Base-by-base conservation (phyloP, 2,329 filamentous ascomycete genomes). In the Eurotiales sp. region DNA sequence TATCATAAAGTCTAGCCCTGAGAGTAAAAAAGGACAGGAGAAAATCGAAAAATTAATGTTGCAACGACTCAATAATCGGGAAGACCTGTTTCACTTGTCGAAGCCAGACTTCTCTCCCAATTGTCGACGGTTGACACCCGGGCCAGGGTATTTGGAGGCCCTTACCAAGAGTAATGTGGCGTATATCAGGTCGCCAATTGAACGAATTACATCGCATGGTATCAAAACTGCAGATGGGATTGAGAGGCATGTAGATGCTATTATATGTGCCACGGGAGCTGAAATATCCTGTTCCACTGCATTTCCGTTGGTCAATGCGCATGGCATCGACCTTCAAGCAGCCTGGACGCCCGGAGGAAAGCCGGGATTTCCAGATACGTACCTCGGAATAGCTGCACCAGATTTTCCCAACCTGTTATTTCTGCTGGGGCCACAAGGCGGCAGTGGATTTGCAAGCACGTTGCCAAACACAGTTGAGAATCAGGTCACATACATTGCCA, bases 151-250 rank as follows among this genome's bases (percentile, higher is more conserved):
- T 51, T 65, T 88, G 2, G 84, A 87, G 61, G 82, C 83, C 0
- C 69, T 87, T 15, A 75, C 76, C 0, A 73, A 80, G 52, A 76
- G 79, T 5, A 85, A 86, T 50, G 82, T 85, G 1, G 73, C 78
- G 3, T 78, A 82, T 54, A 80, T 86, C 59, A 73, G 71, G 14
- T 77, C 74, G 0, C 72, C 68, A 1, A 87, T 87, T 58, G 71
- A 70, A 17, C 72, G 58, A 11, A 56, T 70, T 12, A 60, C 64
- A 22, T 57, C 58, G 19, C 57, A 58, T 1, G 66, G 67, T 4
- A 66, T 72, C 15, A 53, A 66, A 19, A 63, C 63, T 4, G 49
- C 19, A 5, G 57, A 57, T 41, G 59, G 58, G 2, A 39, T 53
- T 14, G 54, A 59, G 32, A 52, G 56, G 17, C 36, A 50, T 15